Evolutionary conservation across 108 stramenopile species (phyloP), one percentile per base, ranked within the genome.

Genomic region (Mediolabrus comicus): DNA sequence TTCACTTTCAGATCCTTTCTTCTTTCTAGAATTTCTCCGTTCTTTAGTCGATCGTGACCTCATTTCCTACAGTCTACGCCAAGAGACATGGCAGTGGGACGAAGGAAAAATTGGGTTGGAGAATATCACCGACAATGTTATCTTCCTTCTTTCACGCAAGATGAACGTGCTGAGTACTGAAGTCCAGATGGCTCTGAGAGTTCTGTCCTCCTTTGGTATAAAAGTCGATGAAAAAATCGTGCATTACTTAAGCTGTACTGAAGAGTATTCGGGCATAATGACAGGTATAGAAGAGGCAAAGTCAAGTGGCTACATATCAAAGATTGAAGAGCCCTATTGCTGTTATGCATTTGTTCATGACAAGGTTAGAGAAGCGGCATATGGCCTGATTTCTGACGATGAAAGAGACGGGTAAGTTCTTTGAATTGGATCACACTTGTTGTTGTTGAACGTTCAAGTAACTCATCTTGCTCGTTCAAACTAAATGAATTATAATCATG

Each of bases 351-450:
- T 86, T 46, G 53, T 53, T 22, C 85, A 86, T 57, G 85, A 86
- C 53, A 72, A 66, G 34, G 73, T 86, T 1, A 62, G 83, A 64
- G 83, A 86, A 65, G 80, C 85, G 16, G 82, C 85, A 4, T 86
- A 85, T 52, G 69, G 62, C 16, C 54, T 85, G 54, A 65, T 85
- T 8, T 28, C 73, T 33, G 38, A 71, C 3, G 36, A 68, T 22
- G 59, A 70, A 10, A 68, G 63, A 27, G 22, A 52, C 28, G 33
- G 36, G 33, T 57, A 59, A 57, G 32, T 57, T 33, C 4, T 57
- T 11, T 11, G 12, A 41, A 33, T 7, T 9, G 31, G 8, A 59
- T 39, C 49, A 55, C 6, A 57, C 27, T 57, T 11, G 14, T 41
- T 41, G 12, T 32, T 57, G 3, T 33, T 57, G 16, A 17, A 54